These are phyloP conservation scores for Metschnikowia corniflorae DNA, from an alignment of 805 yeast genomes.

Conservation along the genomic window DNA sequence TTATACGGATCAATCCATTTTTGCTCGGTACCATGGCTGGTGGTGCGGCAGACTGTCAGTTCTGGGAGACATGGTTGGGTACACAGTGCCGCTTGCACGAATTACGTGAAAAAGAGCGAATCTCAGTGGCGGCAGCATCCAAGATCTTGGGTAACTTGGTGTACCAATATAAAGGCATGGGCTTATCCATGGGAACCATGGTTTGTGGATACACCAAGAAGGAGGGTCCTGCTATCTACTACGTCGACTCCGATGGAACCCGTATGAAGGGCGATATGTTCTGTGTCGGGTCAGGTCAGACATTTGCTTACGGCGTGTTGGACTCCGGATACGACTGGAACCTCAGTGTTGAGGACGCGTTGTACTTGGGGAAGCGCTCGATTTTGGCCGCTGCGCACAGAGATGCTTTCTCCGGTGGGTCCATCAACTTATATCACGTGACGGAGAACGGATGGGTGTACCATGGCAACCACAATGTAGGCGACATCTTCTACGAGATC, in stretches of 20 bases:
- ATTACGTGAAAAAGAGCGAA: slow-evolving; percentile 89
- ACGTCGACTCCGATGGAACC: slow-evolving; percentile 96
- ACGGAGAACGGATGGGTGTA: slow-evolving; percentile 92
- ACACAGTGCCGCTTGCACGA: slow-evolving; percentile 94
- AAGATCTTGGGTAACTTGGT: slow-evolving; percentile 88
- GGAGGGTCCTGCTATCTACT: slow-evolving; percentile 93
- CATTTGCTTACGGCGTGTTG: slow-evolving; percentile 97
- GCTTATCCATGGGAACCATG: slow-evolving; percentile 99
- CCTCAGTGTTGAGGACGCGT: slow-evolving; percentile 85
- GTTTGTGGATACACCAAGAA: slow-evolving; percentile 93
- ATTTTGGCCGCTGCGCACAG: slow-evolving; percentile 97
- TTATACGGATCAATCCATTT: slow-evolving; percentile 92
- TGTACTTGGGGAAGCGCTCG: slow-evolving; percentile 90
- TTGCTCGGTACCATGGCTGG: slow-evolving; percentile 98
- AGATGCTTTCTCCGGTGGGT: slow-evolving; percentile 98
- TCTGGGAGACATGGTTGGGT: slow-evolving; percentile 99
- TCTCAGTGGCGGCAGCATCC: slow-evolving; percentile 94
- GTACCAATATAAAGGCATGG: slow-evolving; percentile 94
- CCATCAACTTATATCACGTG: slow-evolving; percentile 88
- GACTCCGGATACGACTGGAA: slow-evolving; percentile 94
- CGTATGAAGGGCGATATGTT: slow-evolving; percentile 91
- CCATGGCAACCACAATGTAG: slow-evolving; percentile 94
- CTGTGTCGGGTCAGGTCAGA: slow-evolving; percentile 98
- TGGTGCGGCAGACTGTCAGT: slow-evolving; percentile 99
- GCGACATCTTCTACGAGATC: slow-evolving; percentile 85